These are phyloP conservation scores for Populus nigra DNA, from an alignment of 345 rosid species.

Conservation along the genomic window DNA sequence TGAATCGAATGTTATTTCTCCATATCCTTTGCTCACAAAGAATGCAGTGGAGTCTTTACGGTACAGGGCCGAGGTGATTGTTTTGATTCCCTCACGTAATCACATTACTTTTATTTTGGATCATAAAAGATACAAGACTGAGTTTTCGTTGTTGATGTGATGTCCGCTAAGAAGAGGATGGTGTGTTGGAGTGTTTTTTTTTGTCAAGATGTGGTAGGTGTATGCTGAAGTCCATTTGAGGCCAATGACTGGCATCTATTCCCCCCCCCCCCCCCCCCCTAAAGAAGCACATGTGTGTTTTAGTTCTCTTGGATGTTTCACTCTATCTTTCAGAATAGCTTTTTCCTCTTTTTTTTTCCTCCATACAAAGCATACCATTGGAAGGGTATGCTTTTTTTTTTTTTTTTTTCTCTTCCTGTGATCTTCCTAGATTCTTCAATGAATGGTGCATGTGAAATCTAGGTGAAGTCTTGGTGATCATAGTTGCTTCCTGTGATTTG, in stretches of 20 bases:
- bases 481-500: neutral
- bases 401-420: no score
- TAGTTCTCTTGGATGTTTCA: neutral
- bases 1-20: slow-evolving; percentile 43
- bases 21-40: slow-evolving; percentile 67
- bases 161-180: neutral
- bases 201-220: neutral
- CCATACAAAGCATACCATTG: neutral
- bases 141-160: neutral
- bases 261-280: no score
- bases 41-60: slow-evolving; percentile 84
- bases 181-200: neutral
- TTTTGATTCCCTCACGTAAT: neutral
- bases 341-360: neutral
- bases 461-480: neutral
- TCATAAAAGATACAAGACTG: neutral
- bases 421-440: neutral
- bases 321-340: neutral
- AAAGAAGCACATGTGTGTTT: no score
- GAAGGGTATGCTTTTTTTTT: no score
- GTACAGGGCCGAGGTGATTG: slow-evolving; percentile 83
- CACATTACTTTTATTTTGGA: neutral
- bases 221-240: neutral
- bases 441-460: neutral
- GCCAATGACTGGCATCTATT: no score